phyloP scores from a whole-genome alignment of 208 protist genomes.

The Wallacemonas sp. region DNA sequence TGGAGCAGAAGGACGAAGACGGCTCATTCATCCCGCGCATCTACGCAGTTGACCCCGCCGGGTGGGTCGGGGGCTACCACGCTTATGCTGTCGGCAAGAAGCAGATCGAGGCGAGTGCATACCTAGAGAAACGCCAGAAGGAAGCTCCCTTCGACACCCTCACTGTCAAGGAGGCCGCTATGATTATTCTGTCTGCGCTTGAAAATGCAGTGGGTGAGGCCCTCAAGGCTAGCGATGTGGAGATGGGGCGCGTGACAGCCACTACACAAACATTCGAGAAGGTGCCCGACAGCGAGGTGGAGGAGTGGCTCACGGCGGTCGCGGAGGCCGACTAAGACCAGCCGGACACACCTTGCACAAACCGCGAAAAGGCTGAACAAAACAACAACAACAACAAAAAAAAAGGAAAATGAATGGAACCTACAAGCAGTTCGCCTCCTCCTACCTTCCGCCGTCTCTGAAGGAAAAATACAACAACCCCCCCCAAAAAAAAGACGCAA shows the following conservation, averaged over 20 bases:
- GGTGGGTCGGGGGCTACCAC: conserved; percentile 92
- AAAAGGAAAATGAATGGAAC: no score
- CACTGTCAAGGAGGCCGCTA: conserved; percentile 73
- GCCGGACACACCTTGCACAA: not conserved
- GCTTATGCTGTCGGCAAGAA: conserved; percentile 93
- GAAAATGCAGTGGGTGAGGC: conserved; percentile 72
- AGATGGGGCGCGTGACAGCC: conserved; percentile 72
- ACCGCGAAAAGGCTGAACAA: not conserved
- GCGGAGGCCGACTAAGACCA: conserved; percentile 79
- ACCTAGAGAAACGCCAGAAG: conserved; percentile 97
- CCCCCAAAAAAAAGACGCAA: no score
- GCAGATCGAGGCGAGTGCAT: conserved; percentile 95
- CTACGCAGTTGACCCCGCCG: conserved; percentile 95
- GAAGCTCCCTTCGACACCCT: conserved; percentile 74
- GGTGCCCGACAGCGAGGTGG: conserved; percentile 68
- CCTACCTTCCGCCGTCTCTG: no score
- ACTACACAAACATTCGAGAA: conserved; percentile 45
- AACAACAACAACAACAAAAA: not conserved
- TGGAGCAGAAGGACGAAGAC: conserved; percentile 92
- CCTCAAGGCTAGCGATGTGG: conserved; percentile 79
- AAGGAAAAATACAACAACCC: not conserved
- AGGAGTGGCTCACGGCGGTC: conserved; percentile 88
- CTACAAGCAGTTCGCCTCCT: no score
- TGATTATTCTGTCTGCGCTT: conserved; percentile 80
- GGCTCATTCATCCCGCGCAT: conserved; percentile 85